Evolutionary conservation across 2,329 filamentous ascomycete genomes (phyloP).

Genomic region (Fusarium sp.): DNA sequence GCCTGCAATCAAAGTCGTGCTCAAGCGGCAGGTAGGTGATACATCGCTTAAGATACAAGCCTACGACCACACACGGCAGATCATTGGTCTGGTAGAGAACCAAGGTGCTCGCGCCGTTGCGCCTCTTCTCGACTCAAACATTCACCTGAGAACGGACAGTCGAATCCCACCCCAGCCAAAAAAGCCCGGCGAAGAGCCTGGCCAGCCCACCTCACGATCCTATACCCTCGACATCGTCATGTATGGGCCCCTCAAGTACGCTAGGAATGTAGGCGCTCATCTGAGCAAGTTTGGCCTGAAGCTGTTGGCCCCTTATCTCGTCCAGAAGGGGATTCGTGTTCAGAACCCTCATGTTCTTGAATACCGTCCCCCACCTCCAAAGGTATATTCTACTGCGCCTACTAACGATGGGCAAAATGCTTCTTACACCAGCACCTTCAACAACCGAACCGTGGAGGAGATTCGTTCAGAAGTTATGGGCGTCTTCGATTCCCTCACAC

Average conservation of each 20-base stretch:
- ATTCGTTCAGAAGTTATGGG: constrained; percentile 84
- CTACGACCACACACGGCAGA: constrained; percentile 74
- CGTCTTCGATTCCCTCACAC: constrained; percentile 87
- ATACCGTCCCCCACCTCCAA: constrained; percentile 55
- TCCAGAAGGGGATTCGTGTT: constrained; percentile 75
- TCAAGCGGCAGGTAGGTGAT: constrained; percentile 69
- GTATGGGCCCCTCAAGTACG: constrained; percentile 78
- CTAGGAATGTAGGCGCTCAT: constrained; percentile 72
- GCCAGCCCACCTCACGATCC: constrained; percentile 68
- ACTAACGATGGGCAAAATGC: constrained; percentile 42
- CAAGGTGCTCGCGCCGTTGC: constrained; percentile 74
- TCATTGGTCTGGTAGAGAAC: constrained; percentile 81
- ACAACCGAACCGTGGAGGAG: constrained; percentile 80
- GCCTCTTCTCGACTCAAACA: constrained; percentile 75
- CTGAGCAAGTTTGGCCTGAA: constrained; percentile 72
- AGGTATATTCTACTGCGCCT: constrained; percentile 43
- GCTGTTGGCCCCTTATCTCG: constrained; percentile 72
- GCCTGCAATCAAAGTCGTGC: constrained; percentile 78
- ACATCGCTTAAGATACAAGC: constrained; percentile 73
- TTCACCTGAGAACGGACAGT: constrained; percentile 75
- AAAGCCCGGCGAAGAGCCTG: constrained; percentile 70
- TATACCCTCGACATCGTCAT: constrained; percentile 78
- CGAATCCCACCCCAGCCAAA: constrained; percentile 76
- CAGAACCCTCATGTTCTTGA: constrained; percentile 78
- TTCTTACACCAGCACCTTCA: constrained; percentile 44